Conservation (phyloP, 306 rosid species). For the Quercus engelmannii region DNA sequence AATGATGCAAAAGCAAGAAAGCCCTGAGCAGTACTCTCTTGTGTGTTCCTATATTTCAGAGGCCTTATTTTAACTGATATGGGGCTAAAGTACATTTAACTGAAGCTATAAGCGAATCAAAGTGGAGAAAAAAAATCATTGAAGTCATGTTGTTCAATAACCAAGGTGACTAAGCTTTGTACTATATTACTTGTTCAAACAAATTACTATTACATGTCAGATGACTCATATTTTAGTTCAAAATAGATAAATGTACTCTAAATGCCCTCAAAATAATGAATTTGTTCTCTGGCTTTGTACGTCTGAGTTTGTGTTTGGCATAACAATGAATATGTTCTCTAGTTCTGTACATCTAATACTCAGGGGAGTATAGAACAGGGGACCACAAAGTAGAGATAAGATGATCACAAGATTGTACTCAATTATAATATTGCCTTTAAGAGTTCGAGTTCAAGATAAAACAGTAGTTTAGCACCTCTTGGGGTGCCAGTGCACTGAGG, state of each 20-base stretch:
- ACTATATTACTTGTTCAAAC: too few relatives aligned
- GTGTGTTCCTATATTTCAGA: not conserved
- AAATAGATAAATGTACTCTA: too few relatives aligned
- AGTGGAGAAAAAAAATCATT: not conserved
- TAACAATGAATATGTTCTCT: not conserved
- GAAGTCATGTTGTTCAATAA: not conserved
- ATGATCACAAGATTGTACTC: not conserved
- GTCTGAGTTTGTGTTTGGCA: too few relatives aligned
- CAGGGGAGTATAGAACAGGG: not conserved
- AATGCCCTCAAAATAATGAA: too few relatives aligned
- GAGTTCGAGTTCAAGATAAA: too few relatives aligned
- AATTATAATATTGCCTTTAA: not conserved
- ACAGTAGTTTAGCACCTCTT: too few relatives aligned
- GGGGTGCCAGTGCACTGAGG: too few relatives aligned
- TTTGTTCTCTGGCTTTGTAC: too few relatives aligned
- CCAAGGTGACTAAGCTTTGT: not conserved
- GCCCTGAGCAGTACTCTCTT: not conserved
- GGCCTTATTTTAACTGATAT: not conserved
- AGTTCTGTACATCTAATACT: not conserved
- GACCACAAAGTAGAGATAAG: not conserved
- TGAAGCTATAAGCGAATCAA: not conserved
- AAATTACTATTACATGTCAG: too few relatives aligned
- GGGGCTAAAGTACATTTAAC: not conserved
- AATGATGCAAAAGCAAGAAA: not conserved
- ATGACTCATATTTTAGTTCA: too few relatives aligned